Base-by-base conservation (phyloP, 1,139 yeast species). In the Spathaspora sp. region DNA sequence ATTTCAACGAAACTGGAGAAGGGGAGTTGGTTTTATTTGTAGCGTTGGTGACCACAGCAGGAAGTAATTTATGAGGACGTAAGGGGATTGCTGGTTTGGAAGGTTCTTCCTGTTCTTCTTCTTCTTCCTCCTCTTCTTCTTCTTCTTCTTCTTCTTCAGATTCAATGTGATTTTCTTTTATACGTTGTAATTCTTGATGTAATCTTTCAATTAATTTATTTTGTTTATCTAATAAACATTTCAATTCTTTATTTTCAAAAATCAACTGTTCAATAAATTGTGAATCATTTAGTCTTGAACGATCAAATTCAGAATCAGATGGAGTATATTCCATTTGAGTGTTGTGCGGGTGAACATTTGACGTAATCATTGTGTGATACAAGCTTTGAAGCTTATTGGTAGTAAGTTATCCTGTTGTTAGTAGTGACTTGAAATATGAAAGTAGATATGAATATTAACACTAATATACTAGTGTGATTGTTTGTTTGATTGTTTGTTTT, bases 201-300 rank as follows among this genome's bases (percentile, higher is more conserved):
- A 42, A 38, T 11, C 7, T 18, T 7, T 40, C 42, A 23, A 52
- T 44, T 9, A 36, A 23, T 16, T 38, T 44, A 33, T 46, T 43
- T 34, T 47, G 47, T 25, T 36, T 39, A 1, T 43, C 43, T 16
- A 53, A 33, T 8, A 39, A 13, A 15, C 51, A 42, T 38, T 49
- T 47, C 43, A 73, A 58, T 49, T 72, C 76, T 47, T 57, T 61
- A 50, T 65, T 72, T 49, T 74, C 78, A 50, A 68, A 69, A 31
- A 67, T 44, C 38, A 73, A 57, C 44, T 59, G 65, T 47, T 70
- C 75, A 41, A 72, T 70, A 50, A 54, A 72, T 44, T 72, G 70
- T 9, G 50, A 51, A 49, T 67, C 73, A 2, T 68, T 49, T 17
- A 71, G 51, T 4, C 47, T 44, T 7, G 65, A 56, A 38, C 76